Evolutionary conservation across 2,329 filamentous ascomycete species (phyloP), one percentile per base, ranked within the genome.

Genomic region (Myotisia sp.): DNA sequence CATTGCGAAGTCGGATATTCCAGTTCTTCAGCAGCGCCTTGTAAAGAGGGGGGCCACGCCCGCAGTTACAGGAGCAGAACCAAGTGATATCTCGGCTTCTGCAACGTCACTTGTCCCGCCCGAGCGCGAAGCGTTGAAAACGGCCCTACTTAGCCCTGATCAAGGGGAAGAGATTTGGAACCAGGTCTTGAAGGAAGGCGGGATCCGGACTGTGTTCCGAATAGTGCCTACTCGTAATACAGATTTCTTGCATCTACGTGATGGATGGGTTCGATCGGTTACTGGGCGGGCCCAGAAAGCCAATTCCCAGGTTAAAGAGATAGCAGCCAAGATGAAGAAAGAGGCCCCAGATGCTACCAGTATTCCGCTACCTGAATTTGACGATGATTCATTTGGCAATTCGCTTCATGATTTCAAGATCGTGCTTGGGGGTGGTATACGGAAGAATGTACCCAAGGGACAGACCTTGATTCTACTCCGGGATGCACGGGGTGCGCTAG

Each of bases 201-300:
- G 74, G 0, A 72, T 87, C n/a, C 68, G 84, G 36, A 87, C 76
- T 17, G 71, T 77, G 0, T 76, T 92, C 60, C 72, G 87, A 29
- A 79, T 98, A 42, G 76, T 87, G 2, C 90, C 90, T 0, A 85
- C 84, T n/a, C 70, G 84, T 23, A 85, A 92, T 56, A 98, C 90
- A 12, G 86, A 95, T 57, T 95, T 94, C 58, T 74, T 78, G 44
- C 90, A 98, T 55, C 59, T 98, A 42, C 74, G 87, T 26, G 90
- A 98, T 52, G 90, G 82, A 1, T 92, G 86, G 63, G 82, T 94
- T 39, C 73, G 85, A 4, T 80, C 82, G 14, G 79, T 98, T 43
- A 80, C 81, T 35, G 77, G 72, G 6, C 74, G 79, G 21, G 77
- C 79, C 2, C 67, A 76, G 42, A 64, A 67, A 14, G 64, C 64